Evolutionary conservation across 495 filamentous ascomycete species (phyloP).

Genomic region (Pseudevernia furfuracea): DNA sequence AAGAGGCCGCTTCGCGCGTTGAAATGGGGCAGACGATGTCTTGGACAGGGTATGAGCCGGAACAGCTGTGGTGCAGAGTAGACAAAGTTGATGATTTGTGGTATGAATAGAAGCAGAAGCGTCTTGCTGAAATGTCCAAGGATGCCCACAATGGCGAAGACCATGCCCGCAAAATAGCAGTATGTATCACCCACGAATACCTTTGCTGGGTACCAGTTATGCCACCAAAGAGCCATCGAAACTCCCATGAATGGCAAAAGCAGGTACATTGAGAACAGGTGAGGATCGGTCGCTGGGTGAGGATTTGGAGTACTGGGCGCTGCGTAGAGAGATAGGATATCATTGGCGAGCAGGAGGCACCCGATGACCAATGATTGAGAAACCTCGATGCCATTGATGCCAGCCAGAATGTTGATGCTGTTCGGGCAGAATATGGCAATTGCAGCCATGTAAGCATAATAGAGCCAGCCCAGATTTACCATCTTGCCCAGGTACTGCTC

Average conservation of each 20-base stretch:
- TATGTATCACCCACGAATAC: constrained; percentile 98
- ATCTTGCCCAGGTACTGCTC: constrained; percentile 77
- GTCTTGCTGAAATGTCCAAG: constrained; percentile 98
- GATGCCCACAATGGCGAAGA: constrained; percentile 94
- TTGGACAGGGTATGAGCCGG: constrained; percentile 78
- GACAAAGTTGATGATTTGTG: constrained; percentile 92
- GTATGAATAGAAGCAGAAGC: constrained; percentile 78
- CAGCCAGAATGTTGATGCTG: constrained; percentile 96
- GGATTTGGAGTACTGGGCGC: constrained; percentile 59
- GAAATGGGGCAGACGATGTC: constrained; percentile 84
- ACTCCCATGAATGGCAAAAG: constrained; percentile 91
- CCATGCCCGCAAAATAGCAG: constrained; percentile 99
- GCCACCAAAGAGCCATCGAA: constrained; percentile 71
- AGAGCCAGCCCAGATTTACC: constrained; percentile 78
- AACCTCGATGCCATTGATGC: constrained; percentile 96
- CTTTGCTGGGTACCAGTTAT: constrained; percentile 94
- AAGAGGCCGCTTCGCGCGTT: constrained; percentile 74
- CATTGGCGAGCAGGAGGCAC: constrained; percentile 72
- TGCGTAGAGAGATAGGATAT: constrained; percentile 62
- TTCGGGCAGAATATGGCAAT: constrained; percentile 96
- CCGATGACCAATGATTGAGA: constrained; percentile 89
- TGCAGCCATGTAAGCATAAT: constrained; percentile 94
- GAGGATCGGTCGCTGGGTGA: constrained; percentile 90
- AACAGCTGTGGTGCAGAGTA: constrained; percentile 91
- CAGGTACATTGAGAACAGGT: constrained; percentile 91